Percentiles rank a stretch among this genome's conserved stretches.
Evolutionary conservation across 2,329 filamentous ascomycete species (phyloP).

Genomic region (Colletotrichum spaethianum): DNA sequence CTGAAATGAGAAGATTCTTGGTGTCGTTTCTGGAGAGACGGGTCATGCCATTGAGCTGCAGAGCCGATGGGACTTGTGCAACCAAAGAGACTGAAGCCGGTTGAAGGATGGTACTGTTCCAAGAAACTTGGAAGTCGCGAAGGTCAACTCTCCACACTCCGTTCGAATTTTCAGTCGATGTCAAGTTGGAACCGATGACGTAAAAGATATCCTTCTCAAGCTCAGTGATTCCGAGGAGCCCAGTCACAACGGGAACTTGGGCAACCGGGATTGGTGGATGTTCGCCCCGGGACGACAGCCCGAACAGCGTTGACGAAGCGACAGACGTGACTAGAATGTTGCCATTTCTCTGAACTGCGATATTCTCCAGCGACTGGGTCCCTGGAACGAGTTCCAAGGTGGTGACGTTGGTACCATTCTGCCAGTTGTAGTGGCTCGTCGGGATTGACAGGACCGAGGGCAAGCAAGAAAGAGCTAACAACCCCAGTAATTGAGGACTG

Average conservation of each 20-base stretch:
- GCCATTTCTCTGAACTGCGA: slow-evolving; percentile 43
- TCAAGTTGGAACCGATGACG: slow-evolving; percentile 41
- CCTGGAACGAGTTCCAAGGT: not conserved
- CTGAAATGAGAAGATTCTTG: slow-evolving; percentile 43
- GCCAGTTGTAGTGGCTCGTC: not conserved
- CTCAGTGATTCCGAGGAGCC: slow-evolving; percentile 42
- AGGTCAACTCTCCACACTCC: slow-evolving; percentile 41
- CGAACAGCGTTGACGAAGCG: slow-evolving; percentile 37
- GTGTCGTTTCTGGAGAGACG: slow-evolving; percentile 33
- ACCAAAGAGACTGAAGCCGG: slow-evolving; percentile 27
- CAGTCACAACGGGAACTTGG: slow-evolving; percentile 9
- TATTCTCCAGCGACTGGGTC: slow-evolving; percentile 43
- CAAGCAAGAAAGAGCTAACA: not conserved
- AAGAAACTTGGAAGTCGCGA: slow-evolving; percentile 10
- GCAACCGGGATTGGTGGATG: slow-evolving; percentile 40
- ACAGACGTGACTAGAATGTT: slow-evolving; percentile 42
- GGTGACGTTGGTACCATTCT: not conserved
- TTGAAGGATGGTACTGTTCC: not conserved
- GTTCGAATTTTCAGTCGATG: slow-evolving; percentile 25
- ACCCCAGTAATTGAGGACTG: not conserved
- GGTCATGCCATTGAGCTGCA: slow-evolving; percentile 45
- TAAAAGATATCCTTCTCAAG: slow-evolving; percentile 43
- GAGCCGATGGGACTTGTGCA: slow-evolving; percentile 32
- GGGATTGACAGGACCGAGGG: not conserved
- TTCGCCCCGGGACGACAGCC: slow-evolving; percentile 5